These are phyloP conservation scores for Penicillium roqueforti DNA, from an alignment of 495 filamentous ascomycete genomes.

Conservation along the genomic window DNA sequence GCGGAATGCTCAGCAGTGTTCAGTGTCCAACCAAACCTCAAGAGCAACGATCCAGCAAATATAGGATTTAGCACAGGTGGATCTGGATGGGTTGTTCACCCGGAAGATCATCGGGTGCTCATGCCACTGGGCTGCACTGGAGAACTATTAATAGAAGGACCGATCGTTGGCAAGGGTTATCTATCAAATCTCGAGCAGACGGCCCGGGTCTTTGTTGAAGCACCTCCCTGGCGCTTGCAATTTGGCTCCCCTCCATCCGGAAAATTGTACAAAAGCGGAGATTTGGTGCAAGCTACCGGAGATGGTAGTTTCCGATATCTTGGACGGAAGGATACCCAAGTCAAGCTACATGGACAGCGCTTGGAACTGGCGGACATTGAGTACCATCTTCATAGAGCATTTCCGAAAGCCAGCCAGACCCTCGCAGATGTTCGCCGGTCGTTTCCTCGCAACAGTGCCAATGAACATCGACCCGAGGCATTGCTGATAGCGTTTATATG, in stretches of 20 bases:
- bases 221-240: background rate
- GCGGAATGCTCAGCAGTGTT: slow-evolving; percentile 35
- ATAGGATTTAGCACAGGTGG: background rate
- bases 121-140: background rate
- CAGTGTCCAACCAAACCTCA: slow-evolving; percentile 15
- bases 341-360: background rate
- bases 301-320: background rate
- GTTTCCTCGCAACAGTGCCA: background rate
- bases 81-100: background rate
- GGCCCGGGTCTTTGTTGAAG: background rate
- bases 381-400: background rate
- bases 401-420: background rate
- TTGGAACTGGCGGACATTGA: background rate
- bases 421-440: background rate
- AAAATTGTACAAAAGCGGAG: background rate
- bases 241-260: background rate
- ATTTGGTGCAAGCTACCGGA: background rate
- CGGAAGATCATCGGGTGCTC: background rate
- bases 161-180: background rate
- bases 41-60: background rate
- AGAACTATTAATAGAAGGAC: background rate
- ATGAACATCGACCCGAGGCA: background rate
- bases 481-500: background rate
- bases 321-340: slow-evolving; percentile 6
- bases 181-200: background rate